Percentiles rank a stretch among this genome's conserved stretches.
Conservation (phyloP, 2,329 filamentous ascomycete genomes). For the Hymenoscyphus occultus region DNA sequence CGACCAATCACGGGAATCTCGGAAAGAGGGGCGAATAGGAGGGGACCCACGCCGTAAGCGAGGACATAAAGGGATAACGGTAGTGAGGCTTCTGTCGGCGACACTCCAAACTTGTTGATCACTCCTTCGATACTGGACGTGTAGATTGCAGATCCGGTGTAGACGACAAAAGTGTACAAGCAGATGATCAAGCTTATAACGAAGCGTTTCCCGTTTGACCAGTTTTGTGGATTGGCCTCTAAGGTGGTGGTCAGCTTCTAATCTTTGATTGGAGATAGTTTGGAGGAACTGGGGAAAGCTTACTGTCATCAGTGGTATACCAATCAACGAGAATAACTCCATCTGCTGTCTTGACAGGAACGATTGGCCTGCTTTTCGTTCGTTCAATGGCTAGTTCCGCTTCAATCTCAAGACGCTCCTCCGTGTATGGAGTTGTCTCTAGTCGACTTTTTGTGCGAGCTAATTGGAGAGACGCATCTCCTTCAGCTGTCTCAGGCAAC, state of each 20-base stretch:
- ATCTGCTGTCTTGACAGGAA: constrained; percentile 43
- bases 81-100: constrained; percentile 50
- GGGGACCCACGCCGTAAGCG: constrained; percentile 60
- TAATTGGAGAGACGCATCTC: constrained; percentile 22
- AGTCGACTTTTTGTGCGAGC: constrained; percentile 26
- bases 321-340: constrained; percentile 52
- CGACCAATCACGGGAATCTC: constrained; percentile 67
- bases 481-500: neutral
- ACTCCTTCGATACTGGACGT: constrained; percentile 47
- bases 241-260: constrained; percentile 36
- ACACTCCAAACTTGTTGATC: constrained; percentile 51
- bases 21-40: constrained; percentile 63
- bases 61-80: constrained; percentile 62
- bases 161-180: constrained; percentile 59
- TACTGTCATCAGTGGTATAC: constrained; percentile 48
- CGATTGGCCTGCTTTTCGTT: constrained; percentile 43
- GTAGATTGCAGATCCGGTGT: constrained; percentile 50
- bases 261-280: neutral
- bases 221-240: constrained; percentile 54
- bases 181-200: constrained; percentile 47
- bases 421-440: constrained; percentile 35
- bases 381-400: constrained; percentile 40
- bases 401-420: constrained; percentile 41
- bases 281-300: neutral
- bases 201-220: constrained; percentile 44